These are phyloP conservation scores for Geotrichum bryndzae DNA, from an alignment of 1,139 yeast genomes.

Conservation along the genomic window DNA sequence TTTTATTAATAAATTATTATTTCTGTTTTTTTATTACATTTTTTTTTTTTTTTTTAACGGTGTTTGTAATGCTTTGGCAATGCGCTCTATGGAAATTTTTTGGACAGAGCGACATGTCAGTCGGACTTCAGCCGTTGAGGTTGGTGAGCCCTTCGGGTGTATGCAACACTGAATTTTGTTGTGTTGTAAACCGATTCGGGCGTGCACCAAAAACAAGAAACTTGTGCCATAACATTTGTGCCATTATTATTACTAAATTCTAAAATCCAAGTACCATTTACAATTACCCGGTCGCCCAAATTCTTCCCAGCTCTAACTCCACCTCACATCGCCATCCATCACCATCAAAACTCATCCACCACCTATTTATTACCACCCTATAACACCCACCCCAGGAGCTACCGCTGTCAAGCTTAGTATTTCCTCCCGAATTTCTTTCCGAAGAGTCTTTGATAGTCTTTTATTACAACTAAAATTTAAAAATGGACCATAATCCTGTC, in stretches of 20 bases:
- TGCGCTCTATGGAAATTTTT: background rate
- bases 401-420: background rate
- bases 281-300: background rate
- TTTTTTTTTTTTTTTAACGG: background rate
- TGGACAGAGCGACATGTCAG: background rate
- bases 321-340: background rate
- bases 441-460: background rate
- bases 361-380: background rate
- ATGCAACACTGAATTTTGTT: background rate
- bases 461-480: background rate
- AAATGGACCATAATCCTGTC: constrained; percentile 92
- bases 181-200: background rate
- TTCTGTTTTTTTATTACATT: background rate
- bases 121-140: background rate
- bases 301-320: background rate
- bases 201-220: background rate
- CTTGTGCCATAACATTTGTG: no score
- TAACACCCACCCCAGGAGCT: background rate
- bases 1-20: background rate
- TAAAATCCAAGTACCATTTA: background rate
- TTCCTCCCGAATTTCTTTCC: background rate
- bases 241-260: background rate
- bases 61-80: background rate
- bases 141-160: background rate
- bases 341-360: background rate